Base-by-base conservation (phyloP, 163 green algal species). In the Botryococcus braunii region DNA sequence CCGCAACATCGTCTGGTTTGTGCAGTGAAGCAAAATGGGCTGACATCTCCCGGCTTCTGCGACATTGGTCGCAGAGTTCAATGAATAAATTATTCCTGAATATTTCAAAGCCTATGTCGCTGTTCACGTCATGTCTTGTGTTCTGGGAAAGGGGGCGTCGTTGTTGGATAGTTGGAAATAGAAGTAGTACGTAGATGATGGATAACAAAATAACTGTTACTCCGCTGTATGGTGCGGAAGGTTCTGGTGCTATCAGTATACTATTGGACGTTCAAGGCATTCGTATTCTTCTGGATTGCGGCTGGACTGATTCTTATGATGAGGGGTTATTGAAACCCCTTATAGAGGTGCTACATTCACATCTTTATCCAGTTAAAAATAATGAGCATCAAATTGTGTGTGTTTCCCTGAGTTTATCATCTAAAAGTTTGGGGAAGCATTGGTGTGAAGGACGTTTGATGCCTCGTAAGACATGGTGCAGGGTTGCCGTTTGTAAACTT, bases 281-380 rank as follows among this genome's bases (percentile, higher is more conserved):
- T 35, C 83, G 65, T 4, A 72, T 95, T 27, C 65, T 97, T 62
- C 68, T 97, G 8, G 90, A 95, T 60, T 95, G 90, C 65, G 91
- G 91, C 31, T 97, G 90, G 91, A 74, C 83, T 48, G 89, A 95
- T 2, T 31, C n/a, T 1, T 95, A 87, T 43, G 71, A 89, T 38
- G 9, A 62, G 3, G 49, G 41, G 0, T 27, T 82, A 25, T 68
- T 96, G 43, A 56, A 81, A 25, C 82, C 81, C 3, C 56, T 93
- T 0, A 62, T 59, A 58, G 60, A 74, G 37, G 43, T 52, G 25
- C 34, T 66, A 2, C 50, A 49, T 55, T 13, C 25, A 3, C 47
- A n/a, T n/a, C n/a, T n/a, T n/a, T n/a, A n/a, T n/a, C n/a, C n/a
- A n/a, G n/a, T n/a, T n/a, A n/a, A n/a, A n/a, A n/a, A n/a, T n/a